Evolutionary conservation across 169 alveolate genomes (phyloP), one percentile per base, ranked within the genome.

Genomic region (Plasmodium vinckei): DNA sequence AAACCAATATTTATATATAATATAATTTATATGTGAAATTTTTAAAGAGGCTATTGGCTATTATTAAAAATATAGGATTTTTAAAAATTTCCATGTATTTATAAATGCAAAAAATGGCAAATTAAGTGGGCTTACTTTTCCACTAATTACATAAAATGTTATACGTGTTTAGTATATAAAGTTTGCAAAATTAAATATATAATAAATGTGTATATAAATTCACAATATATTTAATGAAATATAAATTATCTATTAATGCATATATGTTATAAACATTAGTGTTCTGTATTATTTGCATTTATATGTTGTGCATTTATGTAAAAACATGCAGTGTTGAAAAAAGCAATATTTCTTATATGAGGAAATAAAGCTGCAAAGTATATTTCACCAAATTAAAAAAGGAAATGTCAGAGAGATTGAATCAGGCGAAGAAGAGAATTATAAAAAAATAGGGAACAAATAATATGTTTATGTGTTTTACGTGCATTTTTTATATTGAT

Each of bases 61-160:
- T 33, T 33, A 33, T 33, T 33, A 33, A 60, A 17, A 57, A 57
- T n/a, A 57, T 25, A 63, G 87, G 42, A 72, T 71, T 72, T 72
- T 72, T 72, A 72, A 70, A 72, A 72, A 57, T 72, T 72, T 72
- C 87, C 87, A 71, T 27, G 59, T 57, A 59, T 33, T 72, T 72
- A 49, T 27, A 21, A 57, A 59, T 71, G 84, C 84, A 71, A 60
- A 51, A 71, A 51, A 71, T 33, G 53, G 53, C 53, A 51, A 54
- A 44, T 21, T 27, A 23, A 27, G 84, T 71, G 61, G 84, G 84
- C 68, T 71, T 57, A 57, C 84, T 71, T 13, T 27, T 19, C 77
- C 61, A 33, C 42, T 56, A 49, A 25, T 69, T 69, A 21, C 84
- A 57, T 57, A 19, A 19, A 64, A 25, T 71, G 49, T 71, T 7